Evolutionary conservation across 2,329 filamentous ascomycete genomes (phyloP), one percentile per base, ranked within the genome.

Genomic region (Claviceps africana): DNA sequence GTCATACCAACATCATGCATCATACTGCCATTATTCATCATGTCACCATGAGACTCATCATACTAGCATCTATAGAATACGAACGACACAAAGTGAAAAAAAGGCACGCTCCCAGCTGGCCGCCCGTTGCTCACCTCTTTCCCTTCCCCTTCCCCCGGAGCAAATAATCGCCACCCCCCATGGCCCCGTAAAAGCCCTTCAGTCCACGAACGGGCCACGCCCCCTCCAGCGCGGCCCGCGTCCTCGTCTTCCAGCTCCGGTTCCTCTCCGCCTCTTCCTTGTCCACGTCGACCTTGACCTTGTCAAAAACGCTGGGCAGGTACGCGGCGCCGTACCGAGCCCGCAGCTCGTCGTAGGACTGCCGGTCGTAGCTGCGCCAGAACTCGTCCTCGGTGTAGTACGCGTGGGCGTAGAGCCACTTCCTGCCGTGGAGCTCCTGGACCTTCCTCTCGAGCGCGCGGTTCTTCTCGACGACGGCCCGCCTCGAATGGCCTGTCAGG

Each of bases 391-490:
- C 77, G 3, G 73, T 77, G 62, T 85, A 85, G 64, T 82, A 86
- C 0, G 80, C 78, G 53, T 86, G 82, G 1, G 82, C 81, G 56
- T 87, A 87, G 1, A 87, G 66, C 71, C 81, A 85, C 65, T 86
- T 86, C 70, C 79, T 81, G 6, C 83, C 83, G 2, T 76, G 1
- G 69, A 93, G 75, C 57, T 80, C 74, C 47, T 72, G 71, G 4
- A 90, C 77, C 61, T 85, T 84, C 19, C 71, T 68, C 69, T 94
- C 88, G 22, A 94, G 73, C 44, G 74, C 74, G 31, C 83, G 77
- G 66, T 94, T 94, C 58, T 79, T 78, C 39, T 67, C 64, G 1
- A 90, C 72, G 61, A 90, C 90, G 17, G 61, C 42, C 73, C 72
- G 1, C 67, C 65, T 37, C 68, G 68, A 47, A 76, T 64, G 2